Base-by-base conservation (phyloP, 2,329 filamentous ascomycete genomes). In the Fusarium graminum region DNA sequence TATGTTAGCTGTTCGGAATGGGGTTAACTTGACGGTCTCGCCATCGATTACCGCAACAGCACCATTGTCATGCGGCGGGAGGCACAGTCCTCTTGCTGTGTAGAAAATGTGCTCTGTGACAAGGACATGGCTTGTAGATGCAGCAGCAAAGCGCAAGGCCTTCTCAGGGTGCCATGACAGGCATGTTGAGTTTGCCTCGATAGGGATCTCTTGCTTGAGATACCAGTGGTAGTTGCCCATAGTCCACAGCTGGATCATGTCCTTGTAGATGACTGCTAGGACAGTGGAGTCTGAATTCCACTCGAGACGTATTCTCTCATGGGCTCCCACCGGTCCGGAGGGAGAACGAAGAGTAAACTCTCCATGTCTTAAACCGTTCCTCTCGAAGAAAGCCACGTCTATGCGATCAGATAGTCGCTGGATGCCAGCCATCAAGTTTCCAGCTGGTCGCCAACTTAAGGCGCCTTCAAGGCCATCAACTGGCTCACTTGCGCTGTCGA, bases 221-320 rank as follows among this genome's bases (percentile, higher is more conserved):
- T 98, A 98, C 87, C 95, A 99, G 75, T 98, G 92, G 71, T 99
- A 99, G 76, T 99, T 99, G 19, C 93, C 92, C 85, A 91, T 97
- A 1, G 93, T 97, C 95, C 95, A 99, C 2, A 99, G 81, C 74
- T 99, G 95, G n/a, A 95, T 81, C 55, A 88, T 85, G 66, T 93
- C 87, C 30, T 82, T 81, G 69, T 94, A 87, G 2, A 87, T 83
- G n/a, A 97, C 89, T 7, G 94, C 93, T 43, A 99, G 83, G 1
- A 97, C 92, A 2, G 90, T 94, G 1, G 95, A 99, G 75, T 99
- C 94, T 6, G 88, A 85, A 74, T 97, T 99, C 95, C 95, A 99
- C 45, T 86, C 85, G 14, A 99, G 81, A 28, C 81, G 80, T 53
- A 97, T 89, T 47, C 84, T 81, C 40, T 84, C 83, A 12, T 83